Evolutionary conservation across 805 yeast genomes (phyloP), one percentile per base, ranked within the genome.

Genomic region (Ogataea thermomethanolica): DNA sequence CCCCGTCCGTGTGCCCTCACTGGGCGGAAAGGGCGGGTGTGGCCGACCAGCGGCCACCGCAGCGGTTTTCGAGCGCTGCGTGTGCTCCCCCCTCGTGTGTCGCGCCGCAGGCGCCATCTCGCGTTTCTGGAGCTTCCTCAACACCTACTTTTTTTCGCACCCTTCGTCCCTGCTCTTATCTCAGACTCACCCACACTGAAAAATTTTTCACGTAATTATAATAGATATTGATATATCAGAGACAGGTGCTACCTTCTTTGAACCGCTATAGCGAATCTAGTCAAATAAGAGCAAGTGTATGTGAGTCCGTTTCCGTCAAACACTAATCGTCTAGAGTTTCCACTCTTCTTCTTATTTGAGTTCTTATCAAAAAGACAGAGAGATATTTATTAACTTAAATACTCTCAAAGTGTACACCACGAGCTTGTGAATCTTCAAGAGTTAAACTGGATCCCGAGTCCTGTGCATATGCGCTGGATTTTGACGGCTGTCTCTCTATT

Each of bases 401-500:
- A 53, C 50, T 50, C 43, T 42, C 40, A 37, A 43, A 43, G 36
- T 39, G 48, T 43, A 26, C 33, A 21, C 36, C 41, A 33, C 50
- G 49, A 49, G 49, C 54, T 47, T 51, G 46, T 45, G 55, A 42
- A 51, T 51, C 44, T 39, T 44, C 48, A 28, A 39, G 57, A 49
- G 57, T 53, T 53, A 53, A 53, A 53, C 48, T 49, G 50, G 55
- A 53, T 43, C 57, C 57, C 52, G 57, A 53, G 57, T 53, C 43
- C 23, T 15, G 35, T 22, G 38, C 37, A n/a, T 17, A 29, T 31
- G 37, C 42, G 26, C 23, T 33, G 41, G 49, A 59, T 63, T 53
- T 60, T 50, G 65, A 60, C 62, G 65, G 65, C 54, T 58, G 57
- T 60, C 64, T 52, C 63, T 54, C 64, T 43, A 49, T 59, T 46